These are phyloP conservation scores for Penicilliopsis zonata DNA, from an alignment of 495 filamentous ascomycete species.

Conservation along the genomic window DNA sequence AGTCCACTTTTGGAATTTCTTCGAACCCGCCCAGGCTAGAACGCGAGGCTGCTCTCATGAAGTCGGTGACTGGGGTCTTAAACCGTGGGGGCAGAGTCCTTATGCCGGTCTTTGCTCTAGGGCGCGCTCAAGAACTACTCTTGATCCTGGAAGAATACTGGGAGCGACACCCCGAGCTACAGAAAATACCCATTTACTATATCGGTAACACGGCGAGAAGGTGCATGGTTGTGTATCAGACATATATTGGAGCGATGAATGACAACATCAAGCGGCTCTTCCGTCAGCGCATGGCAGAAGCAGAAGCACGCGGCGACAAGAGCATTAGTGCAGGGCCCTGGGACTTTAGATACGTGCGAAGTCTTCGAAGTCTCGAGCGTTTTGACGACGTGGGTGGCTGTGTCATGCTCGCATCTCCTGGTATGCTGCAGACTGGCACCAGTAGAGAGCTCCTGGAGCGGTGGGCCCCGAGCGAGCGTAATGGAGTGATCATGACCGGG, in stretches of 20 bases:
- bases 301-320: slow-evolving; percentile 61
- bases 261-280: slow-evolving; percentile 93
- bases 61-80: slow-evolving; percentile 78
- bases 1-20: slow-evolving; percentile 91
- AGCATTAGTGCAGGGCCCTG: slow-evolving; percentile 72
- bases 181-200: slow-evolving; percentile 91
- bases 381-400: slow-evolving; percentile 94
- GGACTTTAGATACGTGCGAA: slow-evolving; percentile 89
- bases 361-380: slow-evolving; percentile 80
- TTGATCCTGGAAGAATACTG: slow-evolving; percentile 97
- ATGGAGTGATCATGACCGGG: slow-evolving; percentile 93
- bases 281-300: slow-evolving; percentile 74
- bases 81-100: slow-evolving; percentile 85
- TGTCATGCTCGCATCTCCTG: slow-evolving; percentile 92
- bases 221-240: slow-evolving; percentile 98
- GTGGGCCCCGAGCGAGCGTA: slow-evolving; percentile 91
- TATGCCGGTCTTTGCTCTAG: slow-evolving; percentile 92
- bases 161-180: slow-evolving; percentile 72
- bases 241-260: slow-evolving; percentile 95
- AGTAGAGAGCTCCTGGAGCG: slow-evolving; percentile 84
- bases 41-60: slow-evolving; percentile 87
- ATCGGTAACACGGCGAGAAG: slow-evolving; percentile 86
- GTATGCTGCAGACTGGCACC: slow-evolving; percentile 95
- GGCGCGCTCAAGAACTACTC: slow-evolving; percentile 83
- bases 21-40: slow-evolving; percentile 81